Conservation (phyloP, 495 filamentous ascomycete species). For the Neurospora cerealis region DNA sequence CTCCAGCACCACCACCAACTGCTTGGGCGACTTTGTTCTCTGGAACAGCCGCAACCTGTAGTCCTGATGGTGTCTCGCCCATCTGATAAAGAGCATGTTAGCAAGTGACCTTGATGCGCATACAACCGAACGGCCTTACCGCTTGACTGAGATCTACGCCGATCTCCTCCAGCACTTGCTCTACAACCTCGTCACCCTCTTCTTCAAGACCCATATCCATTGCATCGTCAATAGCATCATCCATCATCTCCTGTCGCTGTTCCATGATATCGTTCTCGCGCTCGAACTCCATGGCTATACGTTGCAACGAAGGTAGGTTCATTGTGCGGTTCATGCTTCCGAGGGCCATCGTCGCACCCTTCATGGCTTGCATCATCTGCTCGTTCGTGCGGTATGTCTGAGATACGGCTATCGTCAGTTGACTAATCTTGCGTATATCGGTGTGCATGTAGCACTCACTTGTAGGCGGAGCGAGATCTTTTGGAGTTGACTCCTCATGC, state of each 20-base stretch:
- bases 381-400: conserved; percentile 95
- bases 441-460: conserved; percentile 35
- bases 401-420: conserved; percentile 3
- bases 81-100: conserved; percentile 40
- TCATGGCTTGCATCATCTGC: conserved; percentile 99
- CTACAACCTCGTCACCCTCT: conserved; percentile 90
- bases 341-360: conserved; percentile 83
- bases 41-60: conserved; percentile 47
- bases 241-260: conserved; percentile 99
- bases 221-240: conserved; percentile 97
- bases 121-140: conserved; percentile 42
- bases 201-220: conserved; percentile 87
- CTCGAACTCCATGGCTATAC: conserved; percentile 99
- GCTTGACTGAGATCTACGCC: conserved; percentile 82
- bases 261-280: conserved; percentile 99
- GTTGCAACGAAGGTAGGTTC: conserved; percentile 90
- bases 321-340: conserved; percentile 95
- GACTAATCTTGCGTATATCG: neutral
- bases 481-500: conserved; percentile 93
- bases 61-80: conserved; percentile 66
- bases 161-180: conserved; percentile 93
- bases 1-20: conserved; percentile 52
- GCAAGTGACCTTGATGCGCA: conserved; percentile 1
- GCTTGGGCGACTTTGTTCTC: conserved; percentile 66
- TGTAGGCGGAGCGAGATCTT: conserved; percentile 92